Evolutionary conservation across 2,329 filamentous ascomycete species (phyloP), one percentile per base, ranked within the genome.

Genomic region (Clonostachys byssicola): DNA sequence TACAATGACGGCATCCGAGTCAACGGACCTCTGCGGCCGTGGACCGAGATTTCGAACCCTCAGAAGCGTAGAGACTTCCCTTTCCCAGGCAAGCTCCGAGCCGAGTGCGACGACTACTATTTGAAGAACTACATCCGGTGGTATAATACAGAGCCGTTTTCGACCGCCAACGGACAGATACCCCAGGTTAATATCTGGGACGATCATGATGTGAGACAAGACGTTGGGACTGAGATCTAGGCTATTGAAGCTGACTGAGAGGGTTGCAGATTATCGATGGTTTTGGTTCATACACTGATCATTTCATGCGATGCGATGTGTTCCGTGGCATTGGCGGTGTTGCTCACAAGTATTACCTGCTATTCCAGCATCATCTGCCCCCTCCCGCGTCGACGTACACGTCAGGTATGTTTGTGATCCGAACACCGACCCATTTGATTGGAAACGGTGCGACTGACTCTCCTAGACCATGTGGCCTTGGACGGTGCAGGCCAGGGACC

Each of bases 181-280:
- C 85, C 94, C 2, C 95, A 96, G 80, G 72, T 99, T 54, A 99
- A 97, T 60, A 89, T 99, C 41, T 99, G 92, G 92, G 94, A 99
- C 64, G 94, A 99, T 57, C 94, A 97, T 63, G 89, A 94, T 61
- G 62, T 80, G 72, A 78, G 70, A 23, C 34, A 10, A 12, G 14
- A 18, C 12, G 9, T 13, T 7, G 34, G n/a, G 9, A 17, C 4
- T 1, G 17, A 16, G 17, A 42, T 47, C n/a, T 42, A 34, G 42
- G 7, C 7, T 14, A 1, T 13, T 12, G 39, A 35, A 18, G 13
- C 17, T 46, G 10, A 46, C 49, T 61, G 71, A 85, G 55, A 71
- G 78, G 57, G 17, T 39, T 48, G 56, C 77, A 92, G 70, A 91
- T 92, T 54, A 94, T 92, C 55, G 87, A 92, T 65, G 94, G 94